Percentiles rank a stretch among this genome's conserved stretches.
phyloP scores from a whole-genome alignment of 768 basidiomycete species.

The Holtermannia corniformis region DNA sequence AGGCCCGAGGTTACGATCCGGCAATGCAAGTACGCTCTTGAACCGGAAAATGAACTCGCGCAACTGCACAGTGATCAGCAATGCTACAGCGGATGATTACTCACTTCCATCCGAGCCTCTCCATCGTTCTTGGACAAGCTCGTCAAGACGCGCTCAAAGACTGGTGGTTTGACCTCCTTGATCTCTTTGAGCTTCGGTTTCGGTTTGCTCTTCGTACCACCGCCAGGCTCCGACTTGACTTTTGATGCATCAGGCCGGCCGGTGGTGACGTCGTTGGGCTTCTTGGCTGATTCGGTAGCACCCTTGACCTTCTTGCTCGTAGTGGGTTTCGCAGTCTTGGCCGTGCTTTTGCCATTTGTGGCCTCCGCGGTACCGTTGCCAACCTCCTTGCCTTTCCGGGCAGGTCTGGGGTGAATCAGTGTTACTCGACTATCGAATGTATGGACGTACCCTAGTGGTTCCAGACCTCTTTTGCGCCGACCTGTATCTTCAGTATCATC shows the following conservation, averaged over 20 bases:
- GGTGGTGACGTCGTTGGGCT: not conserved
- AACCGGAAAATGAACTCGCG: constrained; percentile 28
- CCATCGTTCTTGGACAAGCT: constrained; percentile 14
- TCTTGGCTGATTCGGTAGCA: not conserved
- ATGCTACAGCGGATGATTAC: not conserved
- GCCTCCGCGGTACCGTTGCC: constrained; percentile 1
- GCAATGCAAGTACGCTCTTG: constrained; percentile 9
- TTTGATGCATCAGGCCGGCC: not conserved
- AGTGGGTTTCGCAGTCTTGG: not conserved
- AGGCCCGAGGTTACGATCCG: constrained; percentile 17
- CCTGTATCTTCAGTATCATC: constrained; percentile 7
- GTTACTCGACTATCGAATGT: not conserved
- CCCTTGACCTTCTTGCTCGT: not conserved
- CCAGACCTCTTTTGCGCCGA: constrained; percentile 14
- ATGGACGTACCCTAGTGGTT: constrained; percentile 8
- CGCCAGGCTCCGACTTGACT: not conserved
- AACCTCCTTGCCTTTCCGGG: not conserved
- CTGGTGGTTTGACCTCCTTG: constrained; percentile 12
- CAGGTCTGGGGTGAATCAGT: not conserved
- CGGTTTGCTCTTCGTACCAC: not conserved
- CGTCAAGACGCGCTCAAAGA: constrained; percentile 25
- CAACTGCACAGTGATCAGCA: constrained; percentile 11
- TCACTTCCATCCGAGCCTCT: constrained; percentile 21
- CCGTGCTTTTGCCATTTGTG: not conserved
- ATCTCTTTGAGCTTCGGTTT: constrained; percentile 3